Evolutionary conservation across 495 filamentous ascomycete species (phyloP).

Genomic region (Aspergillus biplanus): DNA sequence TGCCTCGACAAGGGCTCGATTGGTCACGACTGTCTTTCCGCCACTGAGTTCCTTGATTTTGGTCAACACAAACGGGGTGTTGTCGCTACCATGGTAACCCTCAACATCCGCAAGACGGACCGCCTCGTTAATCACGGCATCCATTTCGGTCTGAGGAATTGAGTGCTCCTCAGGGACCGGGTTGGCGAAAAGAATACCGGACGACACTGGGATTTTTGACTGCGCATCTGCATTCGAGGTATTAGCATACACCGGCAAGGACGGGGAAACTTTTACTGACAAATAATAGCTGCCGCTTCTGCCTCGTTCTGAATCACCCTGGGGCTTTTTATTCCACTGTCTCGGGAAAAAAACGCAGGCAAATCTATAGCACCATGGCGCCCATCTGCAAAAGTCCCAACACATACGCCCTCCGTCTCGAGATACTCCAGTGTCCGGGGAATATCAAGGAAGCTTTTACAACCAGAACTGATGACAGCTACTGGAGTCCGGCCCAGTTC

Average conservation of each 20-base stretch:
- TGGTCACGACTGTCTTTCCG: conserved; percentile 72
- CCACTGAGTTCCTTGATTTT: conserved; percentile 81
- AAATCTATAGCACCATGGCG: conserved; percentile 71
- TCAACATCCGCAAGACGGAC: conserved; percentile 69
- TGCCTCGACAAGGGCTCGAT: conserved; percentile 73
- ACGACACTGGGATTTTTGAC: conserved; percentile 64
- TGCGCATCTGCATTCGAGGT: conserved; percentile 56
- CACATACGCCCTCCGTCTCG: conserved; percentile 88
- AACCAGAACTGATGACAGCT: conserved; percentile 85
- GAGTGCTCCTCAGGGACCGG: conserved; percentile 75
- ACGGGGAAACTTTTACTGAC: conserved; percentile 49
- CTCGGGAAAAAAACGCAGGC: conserved; percentile 86
- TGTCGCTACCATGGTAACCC: conserved; percentile 72
- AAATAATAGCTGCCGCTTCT: conserved; percentile 85
- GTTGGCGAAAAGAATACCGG: conserved; percentile 84
- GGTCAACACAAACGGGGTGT: conserved; percentile 84
- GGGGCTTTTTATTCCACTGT: conserved; percentile 82
- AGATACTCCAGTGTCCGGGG: conserved; percentile 89
- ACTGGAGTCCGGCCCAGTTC: conserved; percentile 92
- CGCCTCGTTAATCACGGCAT: conserved; percentile 71
- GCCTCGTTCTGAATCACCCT: conserved; percentile 69
- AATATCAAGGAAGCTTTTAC: conserved; percentile 95
- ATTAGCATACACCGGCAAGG: conserved; percentile 1
- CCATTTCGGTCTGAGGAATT: conserved; percentile 74
- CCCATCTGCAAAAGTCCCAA: conserved; percentile 86